Base-by-base conservation (phyloP, 371 early-diverging fungal genomes). In the Sporodiniella umbellata region DNA sequence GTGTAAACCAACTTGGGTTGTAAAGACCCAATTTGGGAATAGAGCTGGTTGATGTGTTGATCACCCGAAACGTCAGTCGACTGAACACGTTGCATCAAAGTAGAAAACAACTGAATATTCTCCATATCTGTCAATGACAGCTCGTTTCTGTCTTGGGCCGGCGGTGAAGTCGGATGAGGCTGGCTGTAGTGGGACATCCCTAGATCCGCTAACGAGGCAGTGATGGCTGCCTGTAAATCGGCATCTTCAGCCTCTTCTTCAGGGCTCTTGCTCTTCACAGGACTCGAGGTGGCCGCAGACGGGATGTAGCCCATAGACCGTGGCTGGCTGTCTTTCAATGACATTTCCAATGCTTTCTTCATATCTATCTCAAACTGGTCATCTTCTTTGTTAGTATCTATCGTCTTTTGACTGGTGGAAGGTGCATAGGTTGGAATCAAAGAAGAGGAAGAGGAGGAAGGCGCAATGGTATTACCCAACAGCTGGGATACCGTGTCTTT, bases 201-300 rank as follows among this genome's bases (percentile, higher is more conserved):
- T 26, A 45, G 62, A 47, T 97, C 97, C 40, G 73, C 72, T 45
- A 98, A 68, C 1, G 95, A 95, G 2, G 94, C 98, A 14, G 86
- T 94, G 61, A 98, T 97, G 4, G 98, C 98, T 0, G 93, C 92
- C 48, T 88, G 85, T 19, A 98, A 64, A 54, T 96, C 96, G 6
- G 88, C 84, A 50, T 96, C 95, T 1, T 94, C 89, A 22, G 89
- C 88, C 1, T 83, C 85, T 2, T 79, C 78, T 30, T 68, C 49
- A 19, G 39, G n/a, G 18, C 25, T 30, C 23, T 48, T 48, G 64
- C 21, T 23, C 21, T 23, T 44, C 48, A n/a, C n/a, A 33, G 42
- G 42, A 18, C 40, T 40, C 15, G 14, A 4, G 11, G 8, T 28
- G 23, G n/a, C 37, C 8, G 18, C 30, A 51, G 31, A 8, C 2